A percentile compares a stretch with the other conserved stretches of the same genome.
Evolutionary conservation across 257 asterid genomes (phyloP).

Genomic region (Jasminum sambac): DNA sequence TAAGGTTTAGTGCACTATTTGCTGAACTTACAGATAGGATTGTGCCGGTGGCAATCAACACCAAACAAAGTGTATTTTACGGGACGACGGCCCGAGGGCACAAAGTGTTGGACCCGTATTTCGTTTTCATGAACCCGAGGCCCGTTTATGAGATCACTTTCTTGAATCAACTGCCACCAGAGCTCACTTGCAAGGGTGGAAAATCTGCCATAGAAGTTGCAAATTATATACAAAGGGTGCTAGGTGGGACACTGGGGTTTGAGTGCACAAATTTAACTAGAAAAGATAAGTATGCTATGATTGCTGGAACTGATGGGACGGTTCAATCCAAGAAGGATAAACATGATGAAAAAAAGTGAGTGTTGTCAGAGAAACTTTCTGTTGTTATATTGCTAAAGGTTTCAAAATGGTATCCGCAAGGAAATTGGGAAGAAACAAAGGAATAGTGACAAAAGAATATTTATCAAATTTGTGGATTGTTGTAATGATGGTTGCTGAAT

Average conservation of each 20-base stretch:
- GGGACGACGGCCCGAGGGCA: slow-evolving; percentile 84
- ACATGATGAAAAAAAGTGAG: slow-evolving; percentile 16
- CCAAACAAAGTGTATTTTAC: slow-evolving; percentile 68
- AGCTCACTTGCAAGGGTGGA: slow-evolving; percentile 59
- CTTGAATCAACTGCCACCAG: slow-evolving; percentile 62
- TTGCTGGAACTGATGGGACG: slow-evolving; percentile 87
- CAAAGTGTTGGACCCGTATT: slow-evolving; percentile 74
- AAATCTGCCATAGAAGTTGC: slow-evolving; percentile 85
- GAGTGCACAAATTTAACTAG: slow-evolving; percentile 88
- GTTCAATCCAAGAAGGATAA: slow-evolving; percentile 41
- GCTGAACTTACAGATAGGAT: slow-evolving; percentile 85
- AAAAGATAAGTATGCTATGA: slow-evolving; percentile 72
- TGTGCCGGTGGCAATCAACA: slow-evolving; percentile 81
- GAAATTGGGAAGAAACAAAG: background rate
- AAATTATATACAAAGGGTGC: slow-evolving; percentile 65
- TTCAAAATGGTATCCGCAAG: background rate
- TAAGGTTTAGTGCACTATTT: slow-evolving; percentile 82
- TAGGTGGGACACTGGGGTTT: slow-evolving; percentile 76
- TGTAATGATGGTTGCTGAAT: background rate
- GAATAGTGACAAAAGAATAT: background rate
- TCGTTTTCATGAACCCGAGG: slow-evolving; percentile 89
- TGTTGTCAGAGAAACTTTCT: background rate
- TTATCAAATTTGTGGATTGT: background rate
- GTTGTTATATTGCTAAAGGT: background rate
- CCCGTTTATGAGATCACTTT: slow-evolving; percentile 85